Conservation (phyloP, 2,329 filamentous ascomycete genomes). For the Ascochyta viciae-villosae region DNA sequence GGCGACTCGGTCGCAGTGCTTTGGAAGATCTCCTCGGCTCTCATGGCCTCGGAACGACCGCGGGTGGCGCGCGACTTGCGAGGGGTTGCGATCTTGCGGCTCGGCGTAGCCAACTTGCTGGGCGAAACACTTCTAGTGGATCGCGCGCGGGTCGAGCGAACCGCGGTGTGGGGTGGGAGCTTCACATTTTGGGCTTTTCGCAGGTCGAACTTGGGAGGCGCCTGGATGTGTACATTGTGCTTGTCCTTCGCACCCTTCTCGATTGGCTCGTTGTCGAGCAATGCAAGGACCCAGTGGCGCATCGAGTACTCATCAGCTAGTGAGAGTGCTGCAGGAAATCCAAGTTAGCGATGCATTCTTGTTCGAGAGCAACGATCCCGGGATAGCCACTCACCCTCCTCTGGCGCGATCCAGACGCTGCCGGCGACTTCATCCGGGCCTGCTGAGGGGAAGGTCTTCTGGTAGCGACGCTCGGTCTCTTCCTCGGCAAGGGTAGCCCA, state of each 20-base stretch:
- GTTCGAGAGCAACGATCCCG: background rate
- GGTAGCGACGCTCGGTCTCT: conserved; percentile 77
- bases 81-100: conserved; percentile 59
- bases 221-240: conserved; percentile 72
- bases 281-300: conserved; percentile 84
- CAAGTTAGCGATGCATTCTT: conserved; percentile 28
- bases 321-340: conserved; percentile 68
- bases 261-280: conserved; percentile 88
- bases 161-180: conserved; percentile 41
- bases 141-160: conserved; percentile 56
- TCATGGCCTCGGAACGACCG: conserved; percentile 36
- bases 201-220: conserved; percentile 80
- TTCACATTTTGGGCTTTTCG: conserved; percentile 47
- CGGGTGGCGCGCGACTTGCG: conserved; percentile 61
- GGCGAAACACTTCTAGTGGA: conserved; percentile 67
- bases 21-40: conserved; percentile 50
- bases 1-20: conserved; percentile 56
- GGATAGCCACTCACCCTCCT: conserved; percentile 61
- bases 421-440: conserved; percentile 93
- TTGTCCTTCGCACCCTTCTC: conserved; percentile 69
- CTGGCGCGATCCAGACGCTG: conserved; percentile 93
- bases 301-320: conserved; percentile 90
- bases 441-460: conserved; percentile 82
- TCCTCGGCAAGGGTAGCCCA: conserved; percentile 77
- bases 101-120: conserved; percentile 55